Evolutionary conservation across 192 early-diverging fungal species (phyloP), one percentile per base, ranked within the genome.

Genomic region (Rhizophagus prolifer): DNA sequence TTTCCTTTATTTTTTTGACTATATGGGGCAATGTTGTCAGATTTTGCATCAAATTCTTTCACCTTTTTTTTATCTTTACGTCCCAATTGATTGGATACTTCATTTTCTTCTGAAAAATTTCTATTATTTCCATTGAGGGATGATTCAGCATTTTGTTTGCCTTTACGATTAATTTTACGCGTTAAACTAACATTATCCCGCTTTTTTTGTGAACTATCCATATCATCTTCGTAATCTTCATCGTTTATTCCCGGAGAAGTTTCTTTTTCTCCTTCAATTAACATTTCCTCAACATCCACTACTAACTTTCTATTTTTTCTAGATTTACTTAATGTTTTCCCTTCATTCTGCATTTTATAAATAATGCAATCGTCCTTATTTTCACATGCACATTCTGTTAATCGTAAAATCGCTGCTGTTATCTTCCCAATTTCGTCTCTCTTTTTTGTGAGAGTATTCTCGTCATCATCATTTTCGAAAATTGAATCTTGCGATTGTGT

Each of bases 311-410:
- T 44, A 44, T 44, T 38, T 34, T 30, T 30, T 19, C 36, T 30
- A 5, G 25, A 26, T 58, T 38, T 59, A 23, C 25, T 44, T 41
- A 82, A 79, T 13, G 62, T 36, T 36, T 76, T 54, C 16, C 81
- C 79, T 75, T 87, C 84, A 41, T 36, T 76, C 25, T 75, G 62
- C 74, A 85, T 77, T 26, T 81, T 78, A 64, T 85, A 80, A 25
- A 87, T 79, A 19, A 87, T 58, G 63, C 86, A 87, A 9, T 70
- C 62, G 1, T 82, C 78, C 31, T 76, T 78, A 41, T 80, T 79
- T 44, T 82, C 78, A 34, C 86, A 87, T 21, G 84, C 86, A 74
- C 86, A 87, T 34, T 80, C 73, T 4, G 84, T 83, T 69, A 85
- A 81, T 31, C 82, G 80, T 25, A 81, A 60, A 47, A 84, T 75